Evolutionary conservation across 768 basidiomycete genomes (phyloP), one percentile per base, ranked within the genome.

Genomic region (Leccinum truebloodii): DNA sequence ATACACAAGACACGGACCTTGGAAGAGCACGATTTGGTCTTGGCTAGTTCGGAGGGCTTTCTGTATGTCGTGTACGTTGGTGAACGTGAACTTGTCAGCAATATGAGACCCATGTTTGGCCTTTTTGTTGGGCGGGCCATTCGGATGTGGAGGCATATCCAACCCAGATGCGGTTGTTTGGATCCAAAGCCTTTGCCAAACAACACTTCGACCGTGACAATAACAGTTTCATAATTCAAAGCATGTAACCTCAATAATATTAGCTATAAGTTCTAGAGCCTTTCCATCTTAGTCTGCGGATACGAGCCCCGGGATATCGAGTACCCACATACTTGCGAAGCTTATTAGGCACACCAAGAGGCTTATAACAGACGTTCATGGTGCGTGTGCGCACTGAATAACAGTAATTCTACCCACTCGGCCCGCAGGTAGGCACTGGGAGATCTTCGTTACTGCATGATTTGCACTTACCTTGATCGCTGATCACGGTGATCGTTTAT

Each of bases 161-260:
- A 32, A 16, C 20, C 35, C 41, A 26, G 4, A 37, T 41, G 61
- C 39, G 58, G 59, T 70, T 68, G 67, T 68, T 68, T 68, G 68
- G 68, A 70, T 64, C 58, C 50, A 64, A 70, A 53, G 68, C 60
- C 28, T 55, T 70, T 67, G 63, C 68, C 68, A 69, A 69, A 70
- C 56, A 67, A 63, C 46, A 39, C 35, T 13, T 37, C 35, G 35
- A 32, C 32, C 3, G 32, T 32, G 32, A 32, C 32, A 32, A 32
- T 0, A 12, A 32, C 8, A 32, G 30, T 32, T 30, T 30, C 28
- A 30, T 8, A 13, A 34, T 34, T 34, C 34, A 13, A 34, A 34
- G 34, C 12, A 13, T 34, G 12, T 34, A 39, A 39, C 16, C 37
- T 39, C 37, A 39, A 37, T 10, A 37, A 37, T 37, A 6, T 7